A percentile compares a stretch with the other conserved stretches of the same genome.
phyloP scores from a whole-genome alignment of 768 basidiomycete genomes.

The Coprinopsis sp. region DNA sequence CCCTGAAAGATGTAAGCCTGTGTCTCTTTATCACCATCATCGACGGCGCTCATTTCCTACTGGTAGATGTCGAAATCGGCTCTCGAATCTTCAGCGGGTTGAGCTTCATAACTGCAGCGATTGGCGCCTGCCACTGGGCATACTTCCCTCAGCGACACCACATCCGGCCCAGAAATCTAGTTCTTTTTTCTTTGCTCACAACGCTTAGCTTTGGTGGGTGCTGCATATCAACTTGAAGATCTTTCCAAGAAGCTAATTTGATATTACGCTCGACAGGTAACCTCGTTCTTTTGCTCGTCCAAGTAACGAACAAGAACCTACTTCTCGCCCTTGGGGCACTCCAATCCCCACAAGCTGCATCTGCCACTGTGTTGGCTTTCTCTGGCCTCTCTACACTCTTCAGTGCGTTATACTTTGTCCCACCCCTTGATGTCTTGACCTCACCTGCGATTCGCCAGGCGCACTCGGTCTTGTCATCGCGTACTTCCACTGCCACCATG shows the following conservation, averaged over 20 bases:
- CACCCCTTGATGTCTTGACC: background rate
- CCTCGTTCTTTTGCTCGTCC: background rate
- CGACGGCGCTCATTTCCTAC: background rate
- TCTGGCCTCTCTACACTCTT: constrained; percentile 2
- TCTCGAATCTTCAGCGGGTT: constrained; percentile 16
- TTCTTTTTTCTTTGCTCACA: background rate
- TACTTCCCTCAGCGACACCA: constrained; percentile 5
- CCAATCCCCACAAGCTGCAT: background rate
- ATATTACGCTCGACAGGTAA: background rate
- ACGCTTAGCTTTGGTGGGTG: constrained; percentile 3
- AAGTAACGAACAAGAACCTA: background rate
- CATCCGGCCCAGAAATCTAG: constrained; percentile 8
- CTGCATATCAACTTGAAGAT: constrained; percentile 2
- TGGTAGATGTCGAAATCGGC: constrained; percentile 12
- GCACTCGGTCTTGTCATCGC: constrained; percentile 6
- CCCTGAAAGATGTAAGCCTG: constrained; percentile 11
- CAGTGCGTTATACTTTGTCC: background rate
- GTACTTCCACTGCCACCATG: constrained; percentile 2
- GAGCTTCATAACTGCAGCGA: constrained; percentile 13
- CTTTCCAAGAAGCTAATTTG: constrained; percentile 1
- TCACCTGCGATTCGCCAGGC: background rate
- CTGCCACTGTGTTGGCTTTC: background rate
- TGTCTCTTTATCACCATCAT: background rate
- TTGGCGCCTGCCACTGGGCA: constrained; percentile 15
- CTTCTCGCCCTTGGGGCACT: background rate